Conservation (phyloP, 805 yeast species). For the Candida piceae region DNA sequence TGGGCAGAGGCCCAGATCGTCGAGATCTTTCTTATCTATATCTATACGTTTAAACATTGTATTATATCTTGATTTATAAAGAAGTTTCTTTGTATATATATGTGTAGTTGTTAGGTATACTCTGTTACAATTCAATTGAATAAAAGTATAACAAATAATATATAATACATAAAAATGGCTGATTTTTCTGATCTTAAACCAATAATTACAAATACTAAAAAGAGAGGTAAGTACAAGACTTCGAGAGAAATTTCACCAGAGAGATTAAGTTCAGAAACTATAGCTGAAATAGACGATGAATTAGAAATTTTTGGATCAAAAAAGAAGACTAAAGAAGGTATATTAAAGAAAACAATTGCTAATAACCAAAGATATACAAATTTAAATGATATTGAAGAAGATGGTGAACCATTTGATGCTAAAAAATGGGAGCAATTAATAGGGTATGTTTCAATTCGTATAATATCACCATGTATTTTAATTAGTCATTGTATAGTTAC, state of each 20-base stretch:
- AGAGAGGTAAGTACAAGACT: conserved; percentile 12
- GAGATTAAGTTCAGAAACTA: background rate
- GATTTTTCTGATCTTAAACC: conserved; percentile 18
- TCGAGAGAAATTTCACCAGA: background rate
- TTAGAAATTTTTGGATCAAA: conserved; percentile 10
- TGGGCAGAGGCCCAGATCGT: too few relatives aligned
- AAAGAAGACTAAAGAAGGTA: background rate
- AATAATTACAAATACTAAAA: conserved; percentile 13
- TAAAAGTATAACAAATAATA: too few relatives aligned
- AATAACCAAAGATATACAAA: too few relatives aligned
- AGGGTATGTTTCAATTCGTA: conserved; percentile 24
- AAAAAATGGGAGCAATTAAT: conserved; percentile 19
- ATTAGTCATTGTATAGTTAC: conserved; percentile 19
- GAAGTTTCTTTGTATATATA: too few relatives aligned
- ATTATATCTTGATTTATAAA: too few relatives aligned
- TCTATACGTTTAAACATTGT: too few relatives aligned
- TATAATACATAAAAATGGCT: conserved; percentile 15
- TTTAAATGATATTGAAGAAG: conserved; percentile 5
- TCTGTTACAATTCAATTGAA: too few relatives aligned
- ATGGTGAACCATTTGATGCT: conserved; percentile 12
- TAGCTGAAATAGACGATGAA: conserved; percentile 10
- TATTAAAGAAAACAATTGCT: too few relatives aligned
- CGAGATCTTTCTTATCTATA: too few relatives aligned
- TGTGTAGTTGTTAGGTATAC: too few relatives aligned
- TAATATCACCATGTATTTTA: conserved; percentile 23